Base-by-base conservation (phyloP, 2,329 filamentous ascomycete species). In the Podosphaera aphanis region DNA sequence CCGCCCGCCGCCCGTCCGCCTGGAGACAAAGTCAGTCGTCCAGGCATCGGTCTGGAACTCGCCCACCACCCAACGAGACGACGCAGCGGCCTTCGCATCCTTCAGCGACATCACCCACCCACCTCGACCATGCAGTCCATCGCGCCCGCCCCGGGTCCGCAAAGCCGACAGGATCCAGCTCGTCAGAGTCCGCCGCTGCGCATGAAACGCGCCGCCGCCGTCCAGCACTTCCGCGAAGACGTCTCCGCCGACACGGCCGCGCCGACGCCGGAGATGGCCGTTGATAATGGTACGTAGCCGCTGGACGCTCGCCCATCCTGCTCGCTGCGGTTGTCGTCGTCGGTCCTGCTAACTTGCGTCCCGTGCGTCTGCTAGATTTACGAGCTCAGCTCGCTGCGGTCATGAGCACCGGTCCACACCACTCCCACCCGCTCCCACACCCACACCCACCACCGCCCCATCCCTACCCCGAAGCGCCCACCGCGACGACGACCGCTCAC, bases 361-460 rank as follows among this genome's bases (percentile, higher is more conserved):
- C 48, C 44, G 35, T 47, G 48, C 21, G 48, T 16, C 11, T 13
- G 4, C 33, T 16, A 60, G 58, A 59, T 49, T 55, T 60, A 52
- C 57, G 58, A 57, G 57, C 56, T 42, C 57, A 59, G 52, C 57
- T 60, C 46, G 53, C 56, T 21, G 56, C 56, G 23, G 56, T 55
- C 46, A 59, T 58, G 48, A 56, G 52, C 46, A 52, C 39, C 19
- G 39, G 39, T 3, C 39, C 21, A 43, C 40, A 40, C 5, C 33
- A 50, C 16, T 45, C 50, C 19, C 53, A 50, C 31, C 45, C 51
- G n/a, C 49, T 49, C n/a, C 49, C 46, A n/a, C n/a, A n/a, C n/a
- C n/a, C n/a, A n/a, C n/a, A n/a, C 27, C 50, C 49, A 21, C 52
- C 50, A 43, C 47, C 46, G 47, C 50, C 57, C 43, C 57, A 59